Conservation (phyloP, 768 basidiomycete species). For the Sarcodon aspratus region DNA sequence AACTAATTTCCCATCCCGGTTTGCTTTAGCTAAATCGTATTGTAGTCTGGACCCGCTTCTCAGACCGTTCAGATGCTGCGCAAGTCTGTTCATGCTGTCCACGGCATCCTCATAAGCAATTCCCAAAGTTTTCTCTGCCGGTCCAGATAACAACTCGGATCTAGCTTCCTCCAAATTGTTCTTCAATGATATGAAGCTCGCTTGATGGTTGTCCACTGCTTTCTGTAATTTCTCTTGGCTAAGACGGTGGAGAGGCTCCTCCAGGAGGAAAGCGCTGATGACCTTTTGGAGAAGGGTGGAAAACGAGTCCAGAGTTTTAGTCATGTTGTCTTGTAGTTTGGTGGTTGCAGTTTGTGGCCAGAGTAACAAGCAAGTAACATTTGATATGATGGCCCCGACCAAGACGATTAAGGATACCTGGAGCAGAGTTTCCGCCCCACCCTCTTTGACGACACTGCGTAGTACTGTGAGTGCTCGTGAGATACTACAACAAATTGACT, state of each 20-base stretch:
- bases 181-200: conserved; percentile 83
- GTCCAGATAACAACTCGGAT: conserved; percentile 57
- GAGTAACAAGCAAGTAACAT: conserved; percentile 70
- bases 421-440: conserved; percentile 63
- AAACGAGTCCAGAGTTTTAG: conserved; percentile 78
- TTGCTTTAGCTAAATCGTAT: conserved; percentile 64
- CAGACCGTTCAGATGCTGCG: conserved; percentile 88
- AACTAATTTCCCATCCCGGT: conserved; percentile 30
- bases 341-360: conserved; percentile 82
- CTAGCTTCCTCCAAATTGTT: conserved; percentile 79
- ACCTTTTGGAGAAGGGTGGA: conserved; percentile 75
- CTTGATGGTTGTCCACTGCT: conserved; percentile 79
- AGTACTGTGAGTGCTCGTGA: not conserved
- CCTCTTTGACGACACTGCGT: conserved; percentile 75
- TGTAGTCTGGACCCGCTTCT: conserved; percentile 78
- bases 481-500: conserved; percentile 6
- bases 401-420: conserved; percentile 70
- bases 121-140: conserved; percentile 22
- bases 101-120: conserved; percentile 81
- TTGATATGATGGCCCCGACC: conserved; percentile 68
- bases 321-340: conserved; percentile 78
- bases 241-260: conserved; percentile 45
- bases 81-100: conserved; percentile 76
- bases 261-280: conserved; percentile 78
- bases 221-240: conserved; percentile 57